phyloP scores from a whole-genome alignment of 495 filamentous ascomycete species.

The Friedmanniomyces simplex region DNA sequence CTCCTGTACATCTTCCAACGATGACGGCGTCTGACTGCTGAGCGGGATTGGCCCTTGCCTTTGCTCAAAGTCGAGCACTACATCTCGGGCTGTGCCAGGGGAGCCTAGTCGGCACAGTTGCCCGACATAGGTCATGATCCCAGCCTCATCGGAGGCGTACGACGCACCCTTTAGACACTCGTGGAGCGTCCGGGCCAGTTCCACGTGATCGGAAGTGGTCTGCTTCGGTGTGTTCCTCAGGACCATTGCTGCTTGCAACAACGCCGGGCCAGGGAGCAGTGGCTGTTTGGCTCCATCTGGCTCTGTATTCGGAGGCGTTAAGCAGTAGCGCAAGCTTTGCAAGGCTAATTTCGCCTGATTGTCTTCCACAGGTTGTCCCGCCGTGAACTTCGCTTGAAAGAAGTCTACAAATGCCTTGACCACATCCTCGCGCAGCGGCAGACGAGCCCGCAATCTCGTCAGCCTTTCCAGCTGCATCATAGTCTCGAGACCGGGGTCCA shows the following conservation, averaged over 20 bases:
- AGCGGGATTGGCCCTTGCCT: background rate
- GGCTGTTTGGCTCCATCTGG: background rate
- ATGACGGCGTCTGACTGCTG: background rate
- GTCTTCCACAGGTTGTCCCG: slow-evolving; percentile 45
- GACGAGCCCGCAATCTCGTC: slow-evolving; percentile 40
- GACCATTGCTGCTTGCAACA: background rate
- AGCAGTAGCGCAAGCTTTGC: slow-evolving; percentile 45
- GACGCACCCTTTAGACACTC: background rate
- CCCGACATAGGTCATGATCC: background rate
- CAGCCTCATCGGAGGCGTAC: background rate
- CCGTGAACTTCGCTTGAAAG: slow-evolving; percentile 41
- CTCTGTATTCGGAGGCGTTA: background rate
- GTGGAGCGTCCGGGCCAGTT: background rate
- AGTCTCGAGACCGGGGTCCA: slow-evolving; percentile 50
- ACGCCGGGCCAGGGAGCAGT: background rate
- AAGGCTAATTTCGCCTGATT: slow-evolving; percentile 52
- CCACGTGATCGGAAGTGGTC: background rate
- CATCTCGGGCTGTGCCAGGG: background rate
- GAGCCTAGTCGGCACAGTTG: background rate
- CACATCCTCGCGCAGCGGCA: slow-evolving; percentile 50
- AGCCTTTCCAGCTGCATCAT: slow-evolving; percentile 43
- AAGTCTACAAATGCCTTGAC: slow-evolving; percentile 54
- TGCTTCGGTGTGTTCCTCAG: background rate
- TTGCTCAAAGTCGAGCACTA: background rate
- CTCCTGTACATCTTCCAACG: background rate